phyloP scores from a whole-genome alignment of 2,329 filamentous ascomycete species.

The Pseudogymnoascus sp. region DNA sequence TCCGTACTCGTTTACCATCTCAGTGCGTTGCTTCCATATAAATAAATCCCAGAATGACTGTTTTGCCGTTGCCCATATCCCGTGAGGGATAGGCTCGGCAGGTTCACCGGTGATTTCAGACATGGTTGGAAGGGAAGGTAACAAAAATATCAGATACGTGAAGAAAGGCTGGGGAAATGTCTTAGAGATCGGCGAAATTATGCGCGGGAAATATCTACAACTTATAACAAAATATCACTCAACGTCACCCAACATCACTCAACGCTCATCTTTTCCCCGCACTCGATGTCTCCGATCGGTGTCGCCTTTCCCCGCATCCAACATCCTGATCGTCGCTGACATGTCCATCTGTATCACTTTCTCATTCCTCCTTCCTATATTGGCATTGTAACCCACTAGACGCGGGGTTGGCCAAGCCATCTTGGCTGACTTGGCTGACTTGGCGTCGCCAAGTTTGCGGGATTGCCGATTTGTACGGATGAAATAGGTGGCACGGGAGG shows the following conservation, averaged over 20 bases:
- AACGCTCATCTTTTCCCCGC: neutral
- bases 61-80: constrained; percentile 52
- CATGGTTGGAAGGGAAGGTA: neutral
- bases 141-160: neutral
- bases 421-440: neutral
- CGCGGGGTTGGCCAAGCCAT: neutral
- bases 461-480: neutral
- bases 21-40: constrained; percentile 63
- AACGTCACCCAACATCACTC: neutral
- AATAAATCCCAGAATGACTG: constrained; percentile 58
- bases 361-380: neutral
- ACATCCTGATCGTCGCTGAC: neutral
- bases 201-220: neutral
- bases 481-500: neutral
- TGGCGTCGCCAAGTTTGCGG: neutral
- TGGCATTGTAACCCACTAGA: neutral
- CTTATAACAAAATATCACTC: neutral
- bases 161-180: neutral
- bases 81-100: constrained; percentile 58
- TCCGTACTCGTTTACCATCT: constrained; percentile 53
- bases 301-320: neutral
- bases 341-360: neutral
- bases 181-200: neutral
- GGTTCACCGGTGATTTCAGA: constrained; percentile 22
- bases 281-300: neutral